Evolutionary conservation across 2,329 filamentous ascomycete genomes (phyloP), one percentile per base, ranked within the genome.

Genomic region (Cercospora sp.): DNA sequence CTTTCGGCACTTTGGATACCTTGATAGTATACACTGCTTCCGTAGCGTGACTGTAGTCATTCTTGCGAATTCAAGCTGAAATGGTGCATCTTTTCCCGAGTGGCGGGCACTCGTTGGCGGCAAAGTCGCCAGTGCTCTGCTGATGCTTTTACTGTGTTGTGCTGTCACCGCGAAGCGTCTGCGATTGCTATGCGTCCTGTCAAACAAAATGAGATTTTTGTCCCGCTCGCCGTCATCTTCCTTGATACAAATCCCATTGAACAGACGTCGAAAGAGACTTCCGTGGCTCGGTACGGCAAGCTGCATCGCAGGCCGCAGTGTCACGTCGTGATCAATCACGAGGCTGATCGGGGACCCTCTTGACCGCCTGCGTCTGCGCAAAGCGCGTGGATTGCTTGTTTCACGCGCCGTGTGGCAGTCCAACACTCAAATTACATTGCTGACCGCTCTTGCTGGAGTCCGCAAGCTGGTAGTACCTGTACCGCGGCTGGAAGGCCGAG

Each of bases 181-280:
- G 60, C 63, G 36, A 71, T 28, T 73, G 72, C 70, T 66, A 62
- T 69, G 65, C 69, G 67, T 72, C 18, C 70, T 72, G 70, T 74
- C 61, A 57, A 66, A 66, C 61, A 40, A 55, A 36, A 33, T 12
- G 53, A 45, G 18, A 31, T 53, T 12, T n/a, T 28, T 20, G 23
- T 20, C 65, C 68, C 66, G 67, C 66, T 67, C 40, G 53, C 63
- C 61, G 60, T 31, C 30, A 61, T 59, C 53, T 59, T 58, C 36
- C 63, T 18, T 60, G 51, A 60, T 63, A 36, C 30, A 55, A 57
- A 16, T 64, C 60, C n/a, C 60, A 36, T 40, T 51, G 57, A 60
- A 53, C 55, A 64, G 59, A 63, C 53, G 69, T 69, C 51, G 63
- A 63, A 68, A 68, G 63, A 73, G 69, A 64, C 67, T 72, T 67